A percentile compares a stretch with the other conserved stretches of the same genome.
These are phyloP conservation scores for Penicillium argentinense DNA, from an alignment of 495 filamentous ascomycete species.

Conservation along the genomic window DNA sequence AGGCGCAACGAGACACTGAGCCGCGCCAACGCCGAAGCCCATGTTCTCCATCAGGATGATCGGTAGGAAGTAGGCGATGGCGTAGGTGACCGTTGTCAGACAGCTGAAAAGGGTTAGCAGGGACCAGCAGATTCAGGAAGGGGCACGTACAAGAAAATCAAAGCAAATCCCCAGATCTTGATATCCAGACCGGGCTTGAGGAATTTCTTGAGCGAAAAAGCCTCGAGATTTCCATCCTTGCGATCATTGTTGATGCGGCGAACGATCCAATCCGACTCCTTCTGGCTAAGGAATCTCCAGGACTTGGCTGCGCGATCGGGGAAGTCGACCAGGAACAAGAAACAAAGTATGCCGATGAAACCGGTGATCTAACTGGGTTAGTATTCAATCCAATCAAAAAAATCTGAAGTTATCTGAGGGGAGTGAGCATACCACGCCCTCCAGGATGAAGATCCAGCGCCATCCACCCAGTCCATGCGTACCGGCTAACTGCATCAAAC, in stretches of 20 bases:
- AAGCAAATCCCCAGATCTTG: conserved; percentile 63
- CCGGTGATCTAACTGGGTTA: conserved; percentile 38
- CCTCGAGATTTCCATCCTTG: conserved; percentile 49
- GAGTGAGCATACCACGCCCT: conserved; percentile 44
- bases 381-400: neutral
- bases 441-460: conserved; percentile 66
- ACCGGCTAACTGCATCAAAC: conserved; percentile 59
- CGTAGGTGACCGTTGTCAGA: conserved; percentile 59
- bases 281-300: conserved; percentile 51
- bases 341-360: conserved; percentile 42
- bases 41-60: conserved; percentile 59
- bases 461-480: conserved; percentile 52
- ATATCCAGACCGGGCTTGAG: conserved; percentile 47
- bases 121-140: neutral
- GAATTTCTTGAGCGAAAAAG: conserved; percentile 53
- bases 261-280: conserved; percentile 56
- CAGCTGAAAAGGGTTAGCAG: conserved; percentile 23
- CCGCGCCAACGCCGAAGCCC: conserved; percentile 53
- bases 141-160: conserved; percentile 52
- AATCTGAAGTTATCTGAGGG: neutral
- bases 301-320: conserved; percentile 52
- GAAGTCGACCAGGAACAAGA: conserved; percentile 59
- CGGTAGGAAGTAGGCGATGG: conserved; percentile 67
- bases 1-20: conserved; percentile 65
- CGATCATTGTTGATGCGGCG: conserved; percentile 60